Evolutionary conservation across 2,329 filamentous ascomycete species (phyloP), one percentile per base, ranked within the genome.

Genomic region (Monosporascus ibericus): DNA sequence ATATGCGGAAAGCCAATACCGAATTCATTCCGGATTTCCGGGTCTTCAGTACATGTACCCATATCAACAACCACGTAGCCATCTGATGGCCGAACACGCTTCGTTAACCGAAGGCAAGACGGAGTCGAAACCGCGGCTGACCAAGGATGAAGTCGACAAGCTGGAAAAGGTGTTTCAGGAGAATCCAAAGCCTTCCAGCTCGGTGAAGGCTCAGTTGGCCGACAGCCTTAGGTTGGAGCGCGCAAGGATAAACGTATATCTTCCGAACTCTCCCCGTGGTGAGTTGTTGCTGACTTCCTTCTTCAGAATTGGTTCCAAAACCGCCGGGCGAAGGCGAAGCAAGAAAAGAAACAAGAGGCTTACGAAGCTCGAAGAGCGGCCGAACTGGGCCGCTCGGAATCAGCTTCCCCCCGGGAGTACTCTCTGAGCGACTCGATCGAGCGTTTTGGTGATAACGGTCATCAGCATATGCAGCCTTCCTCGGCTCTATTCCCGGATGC

Each of bases 81-180:
- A 62, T 25, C 54, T 65, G 38, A 56, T 63, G 48, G 27, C 58
- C 39, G 65, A 68, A 17, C 60, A 60, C 47, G 58, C 53, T 47
- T 50, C 52, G 7, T 48, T 63, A 48, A 57, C 55, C 44, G 65
- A 68, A 24, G 59, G 61, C 46, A 68, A 68, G 56, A 62, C 65
- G 44, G 66, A 68, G 50, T 68, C 66, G 75, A 85, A 52, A 25
- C 69, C 75, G 1, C 89, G 88, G 48, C 76, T 87, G 59, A 86
- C 88, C 48, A 81, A 87, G 62, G 83, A 91, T 50, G 81, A 91
- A 63, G 79, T 92, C 60, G 92, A 97, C 70, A 67, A 80, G 47
- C 70, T 85, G 30, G 82, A 86, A 61, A 72, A 75, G 36, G 80
- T 84, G 63, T 86, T 85, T 58, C 74, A 79, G 55, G 81, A 81